Conservation (phyloP, 2,329 filamentous ascomycete genomes). For the Aspergillus hortae region DNA sequence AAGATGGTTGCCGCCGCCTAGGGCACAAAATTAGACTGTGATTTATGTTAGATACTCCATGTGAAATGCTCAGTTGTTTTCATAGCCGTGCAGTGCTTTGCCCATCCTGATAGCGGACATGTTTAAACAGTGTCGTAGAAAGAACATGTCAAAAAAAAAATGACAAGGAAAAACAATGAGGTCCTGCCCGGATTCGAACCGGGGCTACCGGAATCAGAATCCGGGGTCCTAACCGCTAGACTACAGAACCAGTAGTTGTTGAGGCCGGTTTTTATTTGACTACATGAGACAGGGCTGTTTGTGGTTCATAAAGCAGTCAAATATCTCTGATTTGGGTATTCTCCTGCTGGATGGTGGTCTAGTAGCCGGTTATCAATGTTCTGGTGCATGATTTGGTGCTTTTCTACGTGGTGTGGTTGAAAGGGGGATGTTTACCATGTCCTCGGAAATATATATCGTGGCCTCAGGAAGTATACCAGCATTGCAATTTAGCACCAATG, state of each 20-base stretch:
- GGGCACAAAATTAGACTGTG: not conserved
- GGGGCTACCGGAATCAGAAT: conserved; percentile 9
- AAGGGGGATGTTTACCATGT: too few species aligned
- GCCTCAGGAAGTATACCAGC: too few species aligned
- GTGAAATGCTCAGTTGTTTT: not conserved
- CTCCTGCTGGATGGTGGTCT: too few species aligned
- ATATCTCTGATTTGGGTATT: too few species aligned
- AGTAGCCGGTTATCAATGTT: too few species aligned
- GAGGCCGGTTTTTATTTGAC: not conserved
- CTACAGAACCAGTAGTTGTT: conserved; percentile 1
- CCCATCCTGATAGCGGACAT: not conserved
- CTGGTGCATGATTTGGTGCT: too few species aligned
- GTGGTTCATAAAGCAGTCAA: too few species aligned
- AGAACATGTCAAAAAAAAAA: not conserved
- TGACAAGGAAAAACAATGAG: not conserved
- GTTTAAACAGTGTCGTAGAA: not conserved
- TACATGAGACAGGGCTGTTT: too few species aligned
- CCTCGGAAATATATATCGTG: too few species aligned
- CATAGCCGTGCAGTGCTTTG: not conserved
- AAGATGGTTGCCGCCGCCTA: conserved; percentile 34
- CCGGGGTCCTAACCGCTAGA: conserved; percentile 8
- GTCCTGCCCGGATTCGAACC: conserved; percentile 10
- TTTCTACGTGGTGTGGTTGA: too few species aligned
- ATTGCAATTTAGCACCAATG: too few species aligned
- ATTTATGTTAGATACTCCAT: not conserved